Conservation (phyloP, 176 grass and related monocot genomes). For the Otatea glauca region DNA sequence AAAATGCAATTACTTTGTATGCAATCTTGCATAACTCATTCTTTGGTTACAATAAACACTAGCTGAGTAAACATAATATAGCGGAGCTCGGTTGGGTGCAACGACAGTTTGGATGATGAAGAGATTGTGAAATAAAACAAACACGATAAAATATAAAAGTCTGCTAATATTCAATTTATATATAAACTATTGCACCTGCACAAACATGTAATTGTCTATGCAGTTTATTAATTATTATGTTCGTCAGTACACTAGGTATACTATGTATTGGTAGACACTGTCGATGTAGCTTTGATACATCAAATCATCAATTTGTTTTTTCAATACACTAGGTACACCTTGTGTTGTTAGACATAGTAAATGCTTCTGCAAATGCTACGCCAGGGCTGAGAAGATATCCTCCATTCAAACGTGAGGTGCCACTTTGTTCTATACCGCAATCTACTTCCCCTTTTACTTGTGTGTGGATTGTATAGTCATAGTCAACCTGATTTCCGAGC, state of each 20-base stretch:
- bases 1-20: too few relatives aligned
- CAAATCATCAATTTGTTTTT: too few relatives aligned
- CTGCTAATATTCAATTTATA: constrained; percentile 32
- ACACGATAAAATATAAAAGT: too few relatives aligned
- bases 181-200: background rate
- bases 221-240: constrained; percentile 5
- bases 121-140: too few relatives aligned
- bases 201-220: background rate
- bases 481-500: constrained; percentile 44
- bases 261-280: background rate
- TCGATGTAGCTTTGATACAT: constrained; percentile 36
- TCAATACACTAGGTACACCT: constrained; percentile 71
- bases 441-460: constrained; percentile 6
- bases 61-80: too few relatives aligned
- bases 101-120: too few relatives aligned
- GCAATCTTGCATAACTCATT: too few relatives aligned
- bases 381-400: constrained; percentile 93
- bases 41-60: too few relatives aligned
- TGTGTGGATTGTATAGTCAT: background rate
- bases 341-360: constrained; percentile 92
- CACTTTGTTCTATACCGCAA: constrained; percentile 30
- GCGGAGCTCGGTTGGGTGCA: too few relatives aligned
- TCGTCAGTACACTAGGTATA: constrained; percentile 5
- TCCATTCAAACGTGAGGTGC: constrained; percentile 94
- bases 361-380: constrained; percentile 86